These are phyloP conservation scores for Alternaria viburni DNA, from an alignment of 2,329 filamentous ascomycete genomes.

Conservation along the genomic window DNA sequence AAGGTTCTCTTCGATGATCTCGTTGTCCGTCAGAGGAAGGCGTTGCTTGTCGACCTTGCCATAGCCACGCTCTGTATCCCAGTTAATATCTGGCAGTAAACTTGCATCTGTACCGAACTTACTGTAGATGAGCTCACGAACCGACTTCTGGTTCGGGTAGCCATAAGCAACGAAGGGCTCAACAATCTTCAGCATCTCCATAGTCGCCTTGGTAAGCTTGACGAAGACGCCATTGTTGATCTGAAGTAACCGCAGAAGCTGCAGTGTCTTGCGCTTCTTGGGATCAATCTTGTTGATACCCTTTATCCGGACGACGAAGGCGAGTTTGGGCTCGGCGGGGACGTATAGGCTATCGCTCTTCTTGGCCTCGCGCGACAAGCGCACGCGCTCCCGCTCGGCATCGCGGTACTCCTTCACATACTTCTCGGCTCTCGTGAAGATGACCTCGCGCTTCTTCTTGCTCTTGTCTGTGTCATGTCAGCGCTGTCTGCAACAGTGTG, in stretches of 20 bases:
- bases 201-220: slow-evolving; percentile 95
- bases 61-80: slow-evolving; percentile 74
- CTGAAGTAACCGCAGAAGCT: slow-evolving; percentile 98
- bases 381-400: slow-evolving; percentile 97
- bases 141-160: slow-evolving; percentile 98
- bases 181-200: slow-evolving; percentile 95
- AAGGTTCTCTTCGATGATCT: slow-evolving; percentile 94
- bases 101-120: slow-evolving; percentile 74
- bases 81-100: slow-evolving; percentile 9
- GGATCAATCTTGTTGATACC: slow-evolving; percentile 99
- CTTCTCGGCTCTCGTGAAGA: slow-evolving; percentile 99
- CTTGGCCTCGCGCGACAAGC: slow-evolving; percentile 87
- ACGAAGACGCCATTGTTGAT: slow-evolving; percentile 99
- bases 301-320: slow-evolving; percentile 99
- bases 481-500: slow-evolving; percentile 19
- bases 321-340: slow-evolving; percentile 91
- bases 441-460: slow-evolving; percentile 97
- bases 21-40: slow-evolving; percentile 94
- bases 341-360: slow-evolving; percentile 93
- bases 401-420: slow-evolving; percentile 99
- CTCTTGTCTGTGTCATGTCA: slow-evolving; percentile 71
- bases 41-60: slow-evolving; percentile 99
- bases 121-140: slow-evolving; percentile 99
- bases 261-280: slow-evolving; percentile 99
- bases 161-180: slow-evolving; percentile 99